Percentiles rank a stretch among this genome's conserved stretches.
Evolutionary conservation across 1,139 yeast genomes (phyloP).

Genomic region (Candida dubliniensis): DNA sequence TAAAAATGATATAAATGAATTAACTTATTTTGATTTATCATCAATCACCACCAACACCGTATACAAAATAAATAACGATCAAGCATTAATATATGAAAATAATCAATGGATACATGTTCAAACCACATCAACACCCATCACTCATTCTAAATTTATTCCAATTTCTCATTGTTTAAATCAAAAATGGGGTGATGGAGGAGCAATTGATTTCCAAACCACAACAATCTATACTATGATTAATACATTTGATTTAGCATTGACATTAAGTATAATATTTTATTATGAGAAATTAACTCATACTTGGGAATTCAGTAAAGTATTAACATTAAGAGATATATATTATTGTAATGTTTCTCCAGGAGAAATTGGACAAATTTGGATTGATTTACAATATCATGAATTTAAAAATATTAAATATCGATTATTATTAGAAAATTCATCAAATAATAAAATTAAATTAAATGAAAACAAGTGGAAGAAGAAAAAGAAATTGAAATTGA

Average conservation of each 20-base stretch:
- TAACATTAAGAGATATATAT: conserved; percentile 11
- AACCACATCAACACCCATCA: neutral
- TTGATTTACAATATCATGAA: conserved; percentile 2
- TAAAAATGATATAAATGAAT: neutral
- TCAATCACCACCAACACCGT: neutral
- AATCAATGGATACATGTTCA: conserved; percentile 5
- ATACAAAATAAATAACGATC: conserved; percentile 2
- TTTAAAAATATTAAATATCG: conserved; percentile 2
- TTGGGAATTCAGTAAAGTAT: conserved; percentile 11
- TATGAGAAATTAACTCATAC: conserved; percentile 9
- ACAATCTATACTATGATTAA: conserved; percentile 7
- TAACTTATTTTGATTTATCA: conserved; percentile 1
- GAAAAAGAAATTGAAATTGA: conserved; percentile 2
- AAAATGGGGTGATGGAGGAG: conserved; percentile 14
- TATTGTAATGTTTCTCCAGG: conserved; percentile 13
- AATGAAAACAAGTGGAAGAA: neutral
- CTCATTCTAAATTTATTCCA: conserved; percentile 9
- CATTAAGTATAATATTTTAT: conserved; percentile 12
- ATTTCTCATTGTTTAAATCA: conserved; percentile 15
- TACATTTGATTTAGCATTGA: conserved; percentile 11
- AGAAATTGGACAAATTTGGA: conserved; percentile 14
- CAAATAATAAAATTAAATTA: neutral
- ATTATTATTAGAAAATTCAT: neutral
- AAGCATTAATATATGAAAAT: conserved; percentile 2
- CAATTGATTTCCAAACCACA: conserved; percentile 9